Evolutionary conservation across 1,284 basidiomycete species (phyloP), one percentile per base, ranked within the genome.

Genomic region (Cryptococcus jaspeensis): DNA sequence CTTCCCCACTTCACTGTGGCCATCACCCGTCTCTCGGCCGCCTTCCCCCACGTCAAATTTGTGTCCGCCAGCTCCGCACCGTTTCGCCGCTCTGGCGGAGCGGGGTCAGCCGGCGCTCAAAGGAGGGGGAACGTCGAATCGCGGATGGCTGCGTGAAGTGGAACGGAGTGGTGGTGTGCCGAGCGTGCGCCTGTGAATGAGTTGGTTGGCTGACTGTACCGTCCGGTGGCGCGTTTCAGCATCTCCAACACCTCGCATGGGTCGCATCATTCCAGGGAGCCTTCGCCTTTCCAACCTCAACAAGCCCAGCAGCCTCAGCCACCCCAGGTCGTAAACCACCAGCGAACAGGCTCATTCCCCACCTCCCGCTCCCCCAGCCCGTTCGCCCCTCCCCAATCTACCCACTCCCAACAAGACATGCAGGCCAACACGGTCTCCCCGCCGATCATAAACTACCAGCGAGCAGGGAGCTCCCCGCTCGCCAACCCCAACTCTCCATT

Each of bases 401-500:
- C 43, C 12, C 41, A 44, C 36, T 37, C 44, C 20, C 52, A 53
- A 39, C 45, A 28, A 23, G 53, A 59, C 15, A 56, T 61, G 41
- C 35, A 32, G n/a, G 45, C 52, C 38, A 46, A 58, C 50, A 52
- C 59, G 18, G 55, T 58, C 18, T 65, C 67, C 16, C 65, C 66
- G 22, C 63, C 64, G 9, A 22, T 56, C 20, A 23, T 23, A 43
- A 43, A 43, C 41, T 58, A 61, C 49, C 53, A 64, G 32, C 60
- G 60, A 43, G 44, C 56, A 23, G 38, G 56, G 37, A 54, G 58
- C 9, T 58, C 66, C 23, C 48, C 48, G 13, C 48, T 16, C n/a
- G 58, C 64, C 22, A 52, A 60, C 23, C 59, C 59, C 15, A 61
- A 61, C 20, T 72, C 71, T 23, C 72, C 71, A 12, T 71, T 66